Evolutionary conservation across 1,284 basidiomycete species (phyloP), one percentile per base, ranked within the genome.

Genomic region (Coniferiporia sulphurascens): DNA sequence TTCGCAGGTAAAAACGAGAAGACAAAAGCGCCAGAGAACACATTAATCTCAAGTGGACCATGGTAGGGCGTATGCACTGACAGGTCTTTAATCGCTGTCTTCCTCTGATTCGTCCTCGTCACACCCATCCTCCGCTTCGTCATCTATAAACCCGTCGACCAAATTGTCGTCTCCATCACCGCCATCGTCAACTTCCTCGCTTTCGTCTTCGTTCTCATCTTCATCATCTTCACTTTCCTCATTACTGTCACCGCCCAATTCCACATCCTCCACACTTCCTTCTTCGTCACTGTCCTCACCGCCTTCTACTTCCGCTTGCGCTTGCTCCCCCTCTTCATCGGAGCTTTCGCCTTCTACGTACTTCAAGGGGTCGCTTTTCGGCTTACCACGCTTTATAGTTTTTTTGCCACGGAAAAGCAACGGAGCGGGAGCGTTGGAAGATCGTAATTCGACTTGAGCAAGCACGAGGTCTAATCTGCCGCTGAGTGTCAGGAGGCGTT

Each of bases 381-480:
- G 59, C 66, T 50, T 62, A 38, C 54, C 68, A 49, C 64, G 68
- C 55, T 65, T 67, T 65, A 70, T 73, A 49, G 63, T 62, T 61
- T 72, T 73, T 51, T 67, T 72, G 66, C 75, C 75, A 53, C 74
- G 76, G 13, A 76, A 72, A 5, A 76, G 70, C 45, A 86, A 68
- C 10, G 80, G 76, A 9, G 84, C 80, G 8, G 88, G 85, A 17
- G 82, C 79, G 19, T 76, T 73, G 19, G 86, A 84, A 19, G 86
- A 83, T 35, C 89, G 84, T 75, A 95, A 83, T 71, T 95, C 91
- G 64, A 98, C 93, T 73, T 98, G 96, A 7, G 93, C 89, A 48
- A 98, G 81, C 3, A 97, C 93, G 74, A 96, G 89, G 69, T 98
- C 96, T 21, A 98, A 78, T 60, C 94, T 85, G 13, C 96, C 96